Evolutionary conservation across 352 stramenopile species (phyloP).

Genomic region (Pythium insidiosum): DNA sequence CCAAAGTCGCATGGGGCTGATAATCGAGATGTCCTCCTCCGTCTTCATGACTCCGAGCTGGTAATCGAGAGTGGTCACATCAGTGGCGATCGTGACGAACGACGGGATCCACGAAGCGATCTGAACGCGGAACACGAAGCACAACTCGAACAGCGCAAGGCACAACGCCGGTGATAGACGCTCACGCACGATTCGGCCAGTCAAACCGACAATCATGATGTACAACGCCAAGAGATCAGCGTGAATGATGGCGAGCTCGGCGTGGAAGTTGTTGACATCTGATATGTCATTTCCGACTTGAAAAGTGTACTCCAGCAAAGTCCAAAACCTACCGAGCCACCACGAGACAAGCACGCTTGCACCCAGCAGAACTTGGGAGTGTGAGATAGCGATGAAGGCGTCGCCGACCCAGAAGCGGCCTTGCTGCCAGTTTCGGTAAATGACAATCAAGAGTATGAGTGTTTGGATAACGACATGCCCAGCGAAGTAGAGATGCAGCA

Average conservation of each 20-base stretch:
- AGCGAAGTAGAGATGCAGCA: slow-evolving; percentile 23
- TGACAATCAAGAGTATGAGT: slow-evolving; percentile 18
- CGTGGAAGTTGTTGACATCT: neutral
- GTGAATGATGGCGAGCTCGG: slow-evolving; percentile 21
- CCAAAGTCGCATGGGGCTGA: slow-evolving; percentile 3
- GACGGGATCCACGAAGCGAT: slow-evolving; percentile 1
- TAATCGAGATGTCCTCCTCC: neutral
- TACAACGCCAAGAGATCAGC: slow-evolving; percentile 19
- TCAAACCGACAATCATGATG: neutral
- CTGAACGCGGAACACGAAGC: neutral
- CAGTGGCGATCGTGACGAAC: neutral
- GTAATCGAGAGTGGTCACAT: neutral
- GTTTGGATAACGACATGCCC: slow-evolving; percentile 17
- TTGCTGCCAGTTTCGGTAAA: slow-evolving; percentile 19
- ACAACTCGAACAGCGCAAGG: neutral
- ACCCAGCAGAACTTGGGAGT: slow-evolving; percentile 19
- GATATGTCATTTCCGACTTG: slow-evolving; percentile 17
- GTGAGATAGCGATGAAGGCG: slow-evolving; percentile 28
- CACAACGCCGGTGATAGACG: neutral
- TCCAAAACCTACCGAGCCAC: slow-evolving; percentile 27
- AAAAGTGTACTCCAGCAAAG: slow-evolving; percentile 21
- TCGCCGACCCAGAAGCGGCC: slow-evolving; percentile 32
- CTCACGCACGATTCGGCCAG: neutral
- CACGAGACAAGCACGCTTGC: slow-evolving; percentile 21
- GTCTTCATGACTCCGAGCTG: slow-evolving; percentile 2